phyloP scores from a whole-genome alignment of 1,139 yeast genomes.

The Candida mesenterica region DNA sequence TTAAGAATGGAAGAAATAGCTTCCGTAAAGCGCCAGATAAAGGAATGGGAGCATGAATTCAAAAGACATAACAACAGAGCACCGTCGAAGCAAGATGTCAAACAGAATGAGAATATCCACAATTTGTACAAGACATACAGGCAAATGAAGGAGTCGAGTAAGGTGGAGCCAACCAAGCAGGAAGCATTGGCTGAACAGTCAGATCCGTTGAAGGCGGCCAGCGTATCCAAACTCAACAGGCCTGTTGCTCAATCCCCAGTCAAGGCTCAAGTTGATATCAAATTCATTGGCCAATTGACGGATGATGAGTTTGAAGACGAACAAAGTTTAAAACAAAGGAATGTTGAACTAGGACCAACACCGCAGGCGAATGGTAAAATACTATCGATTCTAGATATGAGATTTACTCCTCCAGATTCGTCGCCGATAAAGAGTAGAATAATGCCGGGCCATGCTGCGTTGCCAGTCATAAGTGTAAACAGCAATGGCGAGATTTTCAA shows the following conservation, averaged over 20 bases:
- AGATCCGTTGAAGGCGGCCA: no score
- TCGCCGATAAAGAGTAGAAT: conserved; percentile 32
- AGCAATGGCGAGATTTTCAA: conserved; percentile 18
- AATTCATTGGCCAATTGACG: conserved; percentile 4
- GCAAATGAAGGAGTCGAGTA: conserved; percentile 20
- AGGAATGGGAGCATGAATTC: conserved; percentile 63
- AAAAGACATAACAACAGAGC: conserved; percentile 37
- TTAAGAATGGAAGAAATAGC: conserved; percentile 8
- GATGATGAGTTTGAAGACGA: conserved; percentile 11
- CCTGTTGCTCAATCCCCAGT: neutral
- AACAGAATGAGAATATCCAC: conserved; percentile 40
- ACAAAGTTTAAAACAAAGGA: conserved; percentile 7
- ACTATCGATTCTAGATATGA: conserved; percentile 60
- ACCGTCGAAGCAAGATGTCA: conserved; percentile 57
- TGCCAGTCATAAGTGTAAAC: neutral
- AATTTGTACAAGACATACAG: conserved; percentile 46
- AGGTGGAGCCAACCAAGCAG: no score
- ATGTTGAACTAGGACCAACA: conserved; percentile 64
- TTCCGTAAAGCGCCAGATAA: conserved; percentile 45
- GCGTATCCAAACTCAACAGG: no score
- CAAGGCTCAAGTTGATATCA: conserved; percentile 1
- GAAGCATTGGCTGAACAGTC: no score
- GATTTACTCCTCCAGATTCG: conserved; percentile 46
- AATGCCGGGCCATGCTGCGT: neutral
- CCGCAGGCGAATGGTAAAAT: conserved; percentile 74